Base-by-base conservation (phyloP, 2,329 filamentous ascomycete species). In the Scedosporium boydii region DNA sequence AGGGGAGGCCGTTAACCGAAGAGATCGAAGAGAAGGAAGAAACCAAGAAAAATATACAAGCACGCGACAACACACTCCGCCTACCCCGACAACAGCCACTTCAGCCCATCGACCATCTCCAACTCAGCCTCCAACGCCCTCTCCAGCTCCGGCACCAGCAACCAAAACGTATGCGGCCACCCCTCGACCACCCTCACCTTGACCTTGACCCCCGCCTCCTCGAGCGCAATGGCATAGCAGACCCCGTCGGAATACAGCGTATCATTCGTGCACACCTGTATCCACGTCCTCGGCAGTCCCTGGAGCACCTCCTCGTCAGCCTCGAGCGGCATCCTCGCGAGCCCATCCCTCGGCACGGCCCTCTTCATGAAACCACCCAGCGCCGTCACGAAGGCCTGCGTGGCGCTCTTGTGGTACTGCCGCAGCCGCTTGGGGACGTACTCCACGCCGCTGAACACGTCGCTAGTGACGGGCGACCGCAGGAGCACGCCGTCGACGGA, bases 151-250 rank as follows among this genome's bases (percentile, higher is more conserved):
- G 77, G 78, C 21, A 75, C 75, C 69, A 77, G 75, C 63, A 82
- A 67, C 80, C 80, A 82, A 66, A 80, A 82, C 6, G 80, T 82
- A 70, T 82, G 80, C 18, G 80, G 79, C 73, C 75, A 81, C 7
- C 79, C 79, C 61, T 67, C 64, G 29, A 80, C 72, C 2, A 81
- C 72, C 65, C 78, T 74, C 6, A 79, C 67, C 62, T 68, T 72
- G 0, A 80, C 75, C 12, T 76, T 72, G 0, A 75, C 72, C 10
- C 75, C 76, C 3, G 71, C 73, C 12, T 72, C 68, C 48, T 68
- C 70, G 63, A 82, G 67, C 3, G 72, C 68, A 67, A 76, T 75
- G 3, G 76, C 79, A 66, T 81, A 81, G 65, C 79, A 82, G 7
- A 79, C 65, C 9, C 80, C 80, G 67, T 82, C 80, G 21, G 77